Conservation (phyloP, 2,329 filamentous ascomycete species). For the Verticillium longisporum region DNA sequence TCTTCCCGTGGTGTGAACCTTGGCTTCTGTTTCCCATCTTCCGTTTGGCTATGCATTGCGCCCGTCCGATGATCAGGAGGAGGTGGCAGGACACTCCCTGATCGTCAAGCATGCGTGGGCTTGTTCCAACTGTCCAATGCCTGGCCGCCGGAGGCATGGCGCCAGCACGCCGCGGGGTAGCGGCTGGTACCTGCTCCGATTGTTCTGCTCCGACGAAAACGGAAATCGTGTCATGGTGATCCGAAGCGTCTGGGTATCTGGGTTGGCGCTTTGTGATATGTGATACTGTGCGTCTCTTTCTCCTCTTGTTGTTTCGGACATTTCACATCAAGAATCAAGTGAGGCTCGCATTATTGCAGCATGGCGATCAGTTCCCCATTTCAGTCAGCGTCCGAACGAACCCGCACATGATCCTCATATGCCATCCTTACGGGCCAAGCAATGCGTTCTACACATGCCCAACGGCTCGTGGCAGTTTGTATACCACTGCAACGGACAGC, state of each 20-base stretch:
- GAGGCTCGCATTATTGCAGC: too few species aligned
- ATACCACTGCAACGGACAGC: too few species aligned
- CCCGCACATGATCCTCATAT: too few species aligned
- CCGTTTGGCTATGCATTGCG: neutral
- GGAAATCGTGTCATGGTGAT: neutral
- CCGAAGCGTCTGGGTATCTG: neutral
- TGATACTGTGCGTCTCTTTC: too few species aligned
- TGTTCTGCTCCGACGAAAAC: neutral
- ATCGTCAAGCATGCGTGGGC: neutral
- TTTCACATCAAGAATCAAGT: too few species aligned
- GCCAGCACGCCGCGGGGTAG: neutral
- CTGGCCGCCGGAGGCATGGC: neutral
- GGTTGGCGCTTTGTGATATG: too few species aligned
- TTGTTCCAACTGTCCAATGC: neutral
- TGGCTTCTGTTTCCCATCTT: neutral
- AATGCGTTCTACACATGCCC: too few species aligned
- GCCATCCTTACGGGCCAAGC: too few species aligned
- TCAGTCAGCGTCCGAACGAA: too few species aligned
- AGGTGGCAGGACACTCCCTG: neutral
- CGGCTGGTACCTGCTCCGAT: neutral
- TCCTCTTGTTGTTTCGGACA: too few species aligned
- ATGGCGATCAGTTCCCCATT: too few species aligned
- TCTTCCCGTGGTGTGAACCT: neutral
- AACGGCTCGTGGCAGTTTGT: too few species aligned
- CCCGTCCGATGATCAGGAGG: neutral